phyloP scores from a whole-genome alignment of 208 protist species.

The Leptomonas pyrrhocoris region DNA sequence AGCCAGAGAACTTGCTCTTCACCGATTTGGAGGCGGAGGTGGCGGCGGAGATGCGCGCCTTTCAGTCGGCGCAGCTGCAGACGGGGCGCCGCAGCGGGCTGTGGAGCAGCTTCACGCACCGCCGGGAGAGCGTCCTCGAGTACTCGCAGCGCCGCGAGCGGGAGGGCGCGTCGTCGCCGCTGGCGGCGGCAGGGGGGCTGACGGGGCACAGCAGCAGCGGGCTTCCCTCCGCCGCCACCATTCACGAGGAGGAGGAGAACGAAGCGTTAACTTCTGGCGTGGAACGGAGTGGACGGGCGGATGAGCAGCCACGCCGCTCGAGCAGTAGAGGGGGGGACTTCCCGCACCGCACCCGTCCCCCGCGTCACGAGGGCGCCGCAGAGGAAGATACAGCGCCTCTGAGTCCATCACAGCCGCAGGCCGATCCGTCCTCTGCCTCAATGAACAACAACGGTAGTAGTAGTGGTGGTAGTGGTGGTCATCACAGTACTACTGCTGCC shows the following conservation, averaged over 20 bases:
- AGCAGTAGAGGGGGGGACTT: no score
- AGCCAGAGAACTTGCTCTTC: slow-evolving; percentile 92
- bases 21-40: slow-evolving; percentile 41
- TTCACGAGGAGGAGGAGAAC: neutral
- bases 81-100: slow-evolving; percentile 12
- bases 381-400: neutral
- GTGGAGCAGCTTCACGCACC: slow-evolving; percentile 37
- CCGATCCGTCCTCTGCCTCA: no score
- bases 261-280: neutral
- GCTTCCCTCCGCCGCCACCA: neutral
- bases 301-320: neutral
- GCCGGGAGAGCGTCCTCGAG: slow-evolving; percentile 20
- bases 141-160: slow-evolving; percentile 24
- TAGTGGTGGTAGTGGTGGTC: neutral
- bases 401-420: no score
- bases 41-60: slow-evolving; percentile 34
- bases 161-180: slow-evolving; percentile 2
- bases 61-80: slow-evolving; percentile 35
- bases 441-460: neutral
- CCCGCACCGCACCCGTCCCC: no score
- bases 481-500: no score
- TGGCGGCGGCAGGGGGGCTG: neutral
- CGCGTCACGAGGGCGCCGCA: neutral
- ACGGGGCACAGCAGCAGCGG: neutral
- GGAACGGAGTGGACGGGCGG: no score